These are phyloP conservation scores for Solanum paucissectum DNA, from an alignment of 257 asterid genomes.

Conservation along the genomic window DNA sequence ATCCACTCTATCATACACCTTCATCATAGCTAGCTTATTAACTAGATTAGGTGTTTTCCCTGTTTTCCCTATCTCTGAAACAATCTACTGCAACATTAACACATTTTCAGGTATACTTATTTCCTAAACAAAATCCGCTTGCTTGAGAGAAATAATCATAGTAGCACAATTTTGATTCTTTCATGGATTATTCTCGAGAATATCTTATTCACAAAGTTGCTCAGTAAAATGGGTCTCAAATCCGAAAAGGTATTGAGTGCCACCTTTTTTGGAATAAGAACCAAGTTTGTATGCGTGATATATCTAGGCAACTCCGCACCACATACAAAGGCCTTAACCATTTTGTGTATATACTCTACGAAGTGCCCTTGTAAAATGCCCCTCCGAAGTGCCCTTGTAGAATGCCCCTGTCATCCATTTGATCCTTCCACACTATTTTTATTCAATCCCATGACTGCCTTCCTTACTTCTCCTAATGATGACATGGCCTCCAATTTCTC, in stretches of 20 bases:
- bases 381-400: neutral
- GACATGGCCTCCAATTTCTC: neutral
- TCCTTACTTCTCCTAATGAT: too few species aligned
- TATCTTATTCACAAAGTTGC: neutral
- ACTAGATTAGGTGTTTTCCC: neutral
- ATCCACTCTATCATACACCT: too few species aligned
- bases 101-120: neutral
- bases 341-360: too few species aligned
- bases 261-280: neutral
- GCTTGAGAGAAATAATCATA: neutral
- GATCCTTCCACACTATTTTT: neutral
- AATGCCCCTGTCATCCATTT: neutral
- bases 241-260: neutral
- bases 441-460: neutral
- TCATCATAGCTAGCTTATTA: neutral
- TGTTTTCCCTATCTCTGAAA: neutral
- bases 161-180: neutral
- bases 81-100: neutral
- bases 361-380: too few species aligned
- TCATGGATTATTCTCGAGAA: neutral
- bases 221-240: neutral
- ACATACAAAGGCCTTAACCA: neutral
- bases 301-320: neutral
- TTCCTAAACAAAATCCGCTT: neutral
- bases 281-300: neutral